Percentiles rank a stretch among this genome's conserved stretches.
Conservation (phyloP, 805 yeast genomes). For the Myxozyma lipomycoides region DNA sequence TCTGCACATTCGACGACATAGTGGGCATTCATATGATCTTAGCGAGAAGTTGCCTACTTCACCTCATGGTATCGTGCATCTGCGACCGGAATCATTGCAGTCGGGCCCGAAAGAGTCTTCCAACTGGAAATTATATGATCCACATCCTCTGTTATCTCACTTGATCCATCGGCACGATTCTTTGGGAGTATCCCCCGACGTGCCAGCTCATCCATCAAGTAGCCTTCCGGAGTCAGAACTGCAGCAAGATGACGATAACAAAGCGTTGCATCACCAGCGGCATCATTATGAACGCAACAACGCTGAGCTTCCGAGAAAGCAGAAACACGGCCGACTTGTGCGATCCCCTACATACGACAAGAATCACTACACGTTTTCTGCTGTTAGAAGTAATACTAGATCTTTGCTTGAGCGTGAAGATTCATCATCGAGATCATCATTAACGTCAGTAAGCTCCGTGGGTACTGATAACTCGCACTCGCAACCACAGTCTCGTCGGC, state of each 20-base stretch:
- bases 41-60: background rate
- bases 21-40: background rate
- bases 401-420: constrained; percentile 3
- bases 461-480: background rate
- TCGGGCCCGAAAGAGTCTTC: background rate
- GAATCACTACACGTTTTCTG: constrained; percentile 21
- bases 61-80: constrained; percentile 6
- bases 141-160: no score
- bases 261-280: constrained; percentile 1
- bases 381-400: constrained; percentile 13
- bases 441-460: background rate
- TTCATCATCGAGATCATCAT: constrained; percentile 3
- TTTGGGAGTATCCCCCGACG: no score
- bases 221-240: background rate
- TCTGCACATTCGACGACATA: background rate
- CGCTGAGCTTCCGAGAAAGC: background rate
- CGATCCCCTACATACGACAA: constrained; percentile 15
- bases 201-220: no score
- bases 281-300: background rate
- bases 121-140: no score
- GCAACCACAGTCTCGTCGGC: background rate
- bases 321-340: background rate
- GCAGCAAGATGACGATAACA: background rate
- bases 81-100: constrained; percentile 3
- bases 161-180: background rate